Evolutionary conservation across 2,329 filamentous ascomycete species (phyloP), one percentile per base, ranked within the genome.

Genomic region (Cytospora chrysosperma): DNA sequence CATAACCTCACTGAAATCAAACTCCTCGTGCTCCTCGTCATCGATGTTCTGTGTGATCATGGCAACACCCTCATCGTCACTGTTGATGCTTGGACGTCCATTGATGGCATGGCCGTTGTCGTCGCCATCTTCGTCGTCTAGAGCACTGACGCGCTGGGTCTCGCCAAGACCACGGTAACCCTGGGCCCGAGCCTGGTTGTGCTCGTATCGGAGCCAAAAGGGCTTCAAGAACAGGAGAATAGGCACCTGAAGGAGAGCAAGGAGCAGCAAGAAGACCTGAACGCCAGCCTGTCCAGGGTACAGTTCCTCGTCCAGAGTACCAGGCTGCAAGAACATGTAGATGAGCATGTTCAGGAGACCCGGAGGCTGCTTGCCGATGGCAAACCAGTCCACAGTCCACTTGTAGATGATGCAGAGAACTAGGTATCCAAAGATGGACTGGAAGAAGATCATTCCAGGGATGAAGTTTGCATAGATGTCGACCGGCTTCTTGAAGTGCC

Each of bases 381-480:
- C 86, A 30, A 75, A 70, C 95, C 95, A 99, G 76, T 99, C 89
- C 43, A 97, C 84, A 12, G 85, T 89, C 95, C 96, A 99, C 79
- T 99, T 99, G 84, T 96, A 98, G 70, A 99, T 79, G 73, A 99
- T 97, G 72, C 91, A 92, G 73, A 97, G 81, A 55, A 96, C 91
- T 21, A 99, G 86, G 74, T 99, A 99, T 58, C 95, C 95, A 69
- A 99, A 99, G 74, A 99, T 99, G 68, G 92, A 88, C 80, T 99
- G 96, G 86, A 99, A 98, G 82, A 99, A 99, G 72, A 99, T 93
- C 94, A 99, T 97, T 59, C 95, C 94, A 8, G 95, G 95, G 55
- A 99, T 79, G 73, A 99, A 99, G 79, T 98, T 98, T 69, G 92
- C 95, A 87, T 91, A 97, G 70, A 99, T 93, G 72, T 99, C 96